Base-by-base conservation (phyloP, 495 filamentous ascomycete species). In the Hapsidospora chrysogenum region DNA sequence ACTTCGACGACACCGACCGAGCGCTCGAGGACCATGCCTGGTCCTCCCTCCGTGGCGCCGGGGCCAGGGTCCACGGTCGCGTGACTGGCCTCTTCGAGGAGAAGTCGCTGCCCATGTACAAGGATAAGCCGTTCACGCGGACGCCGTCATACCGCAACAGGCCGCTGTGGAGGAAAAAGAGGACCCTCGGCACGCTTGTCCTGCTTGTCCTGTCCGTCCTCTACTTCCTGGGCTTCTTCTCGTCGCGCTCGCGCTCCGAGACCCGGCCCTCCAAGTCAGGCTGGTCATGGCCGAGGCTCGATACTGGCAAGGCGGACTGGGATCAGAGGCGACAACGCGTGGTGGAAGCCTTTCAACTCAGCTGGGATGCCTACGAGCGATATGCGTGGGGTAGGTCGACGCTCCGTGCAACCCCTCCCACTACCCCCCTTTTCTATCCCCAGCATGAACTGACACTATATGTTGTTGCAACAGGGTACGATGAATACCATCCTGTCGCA, bases 351-450 rank as follows among this genome's bases (percentile, higher is more conserved):
- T 93, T 99, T 53, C 70, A 72, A 44, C 54, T 85, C 42, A 95
- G 86, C 47, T 96, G 85, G 78, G 76, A 81, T 49, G 82, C 78
- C 2, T 99, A 99, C 50, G 80, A 92, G 54, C 68, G 80, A 47
- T 74, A 95, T 62, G 89, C 80, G 14, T 96, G 89, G 89, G 89
- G 85, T 87, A 72, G 44, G 72, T 63, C 16, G n/a, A n/a, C n/a
- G n/a, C n/a, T n/a, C n/a, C n/a, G n/a, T n/a, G n/a, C n/a, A 18
- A 5, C n/a, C n/a, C n/a, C n/a, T n/a, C n/a, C n/a, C n/a, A n/a
- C n/a, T n/a, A n/a, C n/a, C n/a, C n/a, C n/a, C n/a, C 19, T 32
- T 6, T 23, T 11, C 14, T 1, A 14, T 9, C 15, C 15, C 22
- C 13, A 33, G 31, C 5, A 7, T 2, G 14, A 2, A 3, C 9